phyloP scores from a whole-genome alignment of 805 yeast genomes.

The Kazachstania kunashirensis region DNA sequence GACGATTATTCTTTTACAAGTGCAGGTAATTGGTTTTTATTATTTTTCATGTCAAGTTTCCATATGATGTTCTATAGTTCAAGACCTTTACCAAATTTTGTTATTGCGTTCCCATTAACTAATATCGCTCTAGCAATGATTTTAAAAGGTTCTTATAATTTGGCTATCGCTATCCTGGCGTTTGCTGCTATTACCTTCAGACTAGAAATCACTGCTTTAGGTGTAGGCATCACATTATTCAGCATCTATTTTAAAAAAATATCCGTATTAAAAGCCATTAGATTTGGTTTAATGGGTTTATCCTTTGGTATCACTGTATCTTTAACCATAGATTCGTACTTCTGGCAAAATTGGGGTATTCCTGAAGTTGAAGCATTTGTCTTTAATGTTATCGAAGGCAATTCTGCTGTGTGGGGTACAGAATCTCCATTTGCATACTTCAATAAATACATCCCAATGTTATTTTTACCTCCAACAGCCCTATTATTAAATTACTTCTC shows the following conservation, averaged over 20 bases:
- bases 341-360: constrained; percentile 54
- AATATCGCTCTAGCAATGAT: constrained; percentile 44
- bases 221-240: constrained; percentile 39
- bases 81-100: constrained; percentile 78
- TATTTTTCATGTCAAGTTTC: constrained; percentile 60
- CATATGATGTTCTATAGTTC: constrained; percentile 75
- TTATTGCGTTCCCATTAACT: constrained; percentile 65
- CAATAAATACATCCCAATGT: constrained; percentile 32
- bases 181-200: constrained; percentile 63
- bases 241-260: constrained; percentile 40
- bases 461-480: constrained; percentile 40
- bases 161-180: constrained; percentile 45
- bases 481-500: constrained; percentile 34
- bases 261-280: constrained; percentile 32
- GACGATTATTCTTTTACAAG: constrained; percentile 13
- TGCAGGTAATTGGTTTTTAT: constrained; percentile 47
- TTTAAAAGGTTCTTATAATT: constrained; percentile 39
- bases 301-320: constrained; percentile 36
- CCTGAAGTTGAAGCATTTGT: constrained; percentile 71
- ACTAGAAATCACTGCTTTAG: constrained; percentile 55
- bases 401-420: constrained; percentile 72
- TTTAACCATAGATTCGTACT: constrained; percentile 56
- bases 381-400: constrained; percentile 70
- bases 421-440: constrained; percentile 70
- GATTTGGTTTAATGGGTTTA: constrained; percentile 40